Evolutionary conservation across 805 yeast species (phyloP), one percentile per base, ranked within the genome.

Genomic region (Lipomyces mesembrius): DNA sequence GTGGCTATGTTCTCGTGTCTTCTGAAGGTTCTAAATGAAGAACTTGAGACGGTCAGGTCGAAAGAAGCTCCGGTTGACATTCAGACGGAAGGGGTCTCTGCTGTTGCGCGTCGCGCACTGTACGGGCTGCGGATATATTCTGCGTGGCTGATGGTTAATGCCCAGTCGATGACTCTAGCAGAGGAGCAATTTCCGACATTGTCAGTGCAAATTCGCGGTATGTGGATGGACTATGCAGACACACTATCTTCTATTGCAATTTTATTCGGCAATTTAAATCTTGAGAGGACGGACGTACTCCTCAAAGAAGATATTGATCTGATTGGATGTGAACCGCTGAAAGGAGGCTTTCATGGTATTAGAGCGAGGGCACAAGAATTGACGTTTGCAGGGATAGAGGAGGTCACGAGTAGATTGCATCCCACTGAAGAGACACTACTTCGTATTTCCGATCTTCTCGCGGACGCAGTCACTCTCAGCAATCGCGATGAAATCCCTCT

Each of bases 301-400:
- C 62, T 70, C 12, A 57, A 57, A 9, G 72, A 70, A 22, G 72
- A 70, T 51, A 64, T 69, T 14, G 72, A 69, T 27, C 14, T 63
- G 46, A 53, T 66, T 29, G 72, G 68, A 2, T 70, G 63, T 51
- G 51, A 29, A 17, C 72, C 72, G 4, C 46, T 66, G 37, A 20
- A 22, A 9, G 39, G 57, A 8, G 71, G 65, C 6, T 32, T 54
- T 9, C 37, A 59, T n/a, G 66, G 71, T 20, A 34, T 65, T 7
- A 60, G 66, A 34, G 60, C 51, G n/a, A 32, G 34, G 7, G 66
- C 68, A 5, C 46, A 59, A 9, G 9, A 17, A 3, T 35, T 62
- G 61, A 59, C 60, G 25, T 43, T 63, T 29, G 12, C 58, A 5
- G 59, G 63, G 35, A 46, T 62, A n/a, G 71, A 69, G 29, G 51